These are phyloP conservation scores for Raffaelea ambrosiae DNA, from an alignment of 2,329 filamentous ascomycete species.

Conservation along the genomic window DNA sequence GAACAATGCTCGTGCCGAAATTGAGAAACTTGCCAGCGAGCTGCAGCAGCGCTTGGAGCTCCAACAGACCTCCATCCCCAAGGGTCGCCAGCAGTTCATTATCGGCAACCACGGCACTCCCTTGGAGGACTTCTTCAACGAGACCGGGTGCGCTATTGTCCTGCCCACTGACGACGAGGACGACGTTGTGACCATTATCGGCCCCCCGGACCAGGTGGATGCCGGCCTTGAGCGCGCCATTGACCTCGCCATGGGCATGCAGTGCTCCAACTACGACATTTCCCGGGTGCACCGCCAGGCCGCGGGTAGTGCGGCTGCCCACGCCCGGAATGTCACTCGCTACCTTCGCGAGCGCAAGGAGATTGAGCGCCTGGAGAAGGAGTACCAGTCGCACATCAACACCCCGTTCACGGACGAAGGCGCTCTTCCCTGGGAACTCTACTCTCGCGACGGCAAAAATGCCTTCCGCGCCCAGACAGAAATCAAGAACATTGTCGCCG, in stretches of 20 bases:
- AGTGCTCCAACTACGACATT: slow-evolving; percentile 75
- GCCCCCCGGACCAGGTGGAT: slow-evolving; percentile 64
- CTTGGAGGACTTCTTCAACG: slow-evolving; percentile 75
- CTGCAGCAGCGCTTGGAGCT: slow-evolving; percentile 68
- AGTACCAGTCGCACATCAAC: slow-evolving; percentile 80
- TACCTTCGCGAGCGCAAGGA: slow-evolving; percentile 79
- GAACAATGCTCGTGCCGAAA: slow-evolving; percentile 67
- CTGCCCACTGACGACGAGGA: slow-evolving; percentile 71
- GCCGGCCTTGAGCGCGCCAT: slow-evolving; percentile 74
- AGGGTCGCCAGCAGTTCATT: slow-evolving; percentile 89
- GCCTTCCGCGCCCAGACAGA: slow-evolving; percentile 66
- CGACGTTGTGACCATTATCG: slow-evolving; percentile 77
- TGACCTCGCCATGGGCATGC: slow-evolving; percentile 81
- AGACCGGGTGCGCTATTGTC: slow-evolving; percentile 86
- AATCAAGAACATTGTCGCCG: slow-evolving; percentile 63
- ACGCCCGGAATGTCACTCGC: slow-evolving; percentile 78
- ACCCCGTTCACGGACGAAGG: slow-evolving; percentile 63
- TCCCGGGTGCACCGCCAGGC: slow-evolving; percentile 69
- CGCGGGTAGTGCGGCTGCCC: slow-evolving; percentile 61
- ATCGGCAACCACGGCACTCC: slow-evolving; percentile 75
- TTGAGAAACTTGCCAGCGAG: slow-evolving; percentile 70
- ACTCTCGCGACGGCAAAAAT: slow-evolving; percentile 79
- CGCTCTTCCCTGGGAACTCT: slow-evolving; percentile 77
- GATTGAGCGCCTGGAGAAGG: slow-evolving; percentile 71
- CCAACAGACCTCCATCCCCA: slow-evolving; percentile 73